These are phyloP conservation scores for Priceomyces medius DNA, from an alignment of 805 yeast genomes.

Conservation along the genomic window DNA sequence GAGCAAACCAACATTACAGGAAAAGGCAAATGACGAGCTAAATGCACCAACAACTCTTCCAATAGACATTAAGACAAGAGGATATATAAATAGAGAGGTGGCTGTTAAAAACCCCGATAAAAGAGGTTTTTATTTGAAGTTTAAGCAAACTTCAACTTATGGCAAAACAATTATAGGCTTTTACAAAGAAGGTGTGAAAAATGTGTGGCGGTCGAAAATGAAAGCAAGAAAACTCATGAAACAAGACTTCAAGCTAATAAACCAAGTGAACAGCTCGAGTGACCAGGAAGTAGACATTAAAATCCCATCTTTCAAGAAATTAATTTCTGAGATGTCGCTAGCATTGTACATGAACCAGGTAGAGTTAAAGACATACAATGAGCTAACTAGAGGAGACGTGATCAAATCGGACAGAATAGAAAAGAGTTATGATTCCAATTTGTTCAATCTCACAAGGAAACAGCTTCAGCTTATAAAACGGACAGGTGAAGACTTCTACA, in stretches of 20 bases:
- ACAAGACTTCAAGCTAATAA: conserved; percentile 17
- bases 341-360: conserved; percentile 34
- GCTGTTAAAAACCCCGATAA: conserved; percentile 16
- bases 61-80: conserved; percentile 23
- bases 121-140: conserved; percentile 16
- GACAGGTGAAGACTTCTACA: conserved; percentile 48
- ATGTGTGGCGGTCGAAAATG: conserved; percentile 49
- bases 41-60: conserved; percentile 35
- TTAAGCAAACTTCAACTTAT: conserved; percentile 42
- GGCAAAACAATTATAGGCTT: conserved; percentile 48
- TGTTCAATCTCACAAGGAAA: conserved; percentile 45
- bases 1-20: conserved; percentile 7
- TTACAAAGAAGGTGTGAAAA: conserved; percentile 57
- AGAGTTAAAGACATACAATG: conserved; percentile 29
- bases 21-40: conserved; percentile 11
- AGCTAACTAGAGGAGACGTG: conserved; percentile 18
- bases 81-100: conserved; percentile 25
- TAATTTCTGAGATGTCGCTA: conserved; percentile 37
- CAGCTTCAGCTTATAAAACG: conserved; percentile 53
- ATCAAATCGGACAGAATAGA: conserved; percentile 12
- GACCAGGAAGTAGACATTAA: conserved; percentile 20
- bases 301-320: conserved; percentile 33
- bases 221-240: conserved; percentile 16
- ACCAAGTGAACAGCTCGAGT: conserved; percentile 23
- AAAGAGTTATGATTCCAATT: conserved; percentile 8